Base-by-base conservation (phyloP, 192 early-diverging fungal genomes). In the Backusella psychrophila region DNA sequence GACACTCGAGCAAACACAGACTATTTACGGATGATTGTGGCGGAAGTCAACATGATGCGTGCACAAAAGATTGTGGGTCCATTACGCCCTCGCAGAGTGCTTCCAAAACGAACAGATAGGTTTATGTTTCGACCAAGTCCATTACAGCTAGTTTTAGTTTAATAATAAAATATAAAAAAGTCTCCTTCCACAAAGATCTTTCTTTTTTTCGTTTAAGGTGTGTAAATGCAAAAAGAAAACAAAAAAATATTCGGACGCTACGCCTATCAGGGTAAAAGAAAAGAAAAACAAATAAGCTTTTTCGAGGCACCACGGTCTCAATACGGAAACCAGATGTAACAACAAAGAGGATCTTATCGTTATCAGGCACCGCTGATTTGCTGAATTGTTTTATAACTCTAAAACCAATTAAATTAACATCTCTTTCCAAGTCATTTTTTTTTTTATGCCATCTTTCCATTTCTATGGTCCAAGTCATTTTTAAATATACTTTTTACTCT, bases 21-120 rank as follows among this genome's bases (percentile, higher is more conserved):
- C 77, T 82, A 87, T 74, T 74, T 87, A 33, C 78, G 86, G 12
- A 87, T 87, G 86, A 85, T 87, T 75, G 84, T 83, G 21, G 80
- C 86, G 34, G 86, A 87, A 77, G 69, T 87, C 66, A 85, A 85
- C 68, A 87, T 87, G 86, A 87, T 87, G 75, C 83, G 86, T 6
- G 67, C 84, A 19, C 75, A 85, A 44, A 87, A 87, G 63, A 78
- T 87, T 52, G 77, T 87, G 1, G 79, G 82, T 44, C 86, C 86
- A 11, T 59, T 87, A 6, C 81, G 78, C 53, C 83, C 84, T 33
- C 75, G 86, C 38, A 78, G 78, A 9, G 83, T 77, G 52, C 77
- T 87, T 5, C 80, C 83, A 39, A 75, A 81, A 36, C 70, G 86
- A n/a, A 68, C 75, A 46, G 84, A 87, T 26, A 56, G 23, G 29